Conservation (phyloP, 148 eudicot genomes). For the Camellia sinensis region DNA sequence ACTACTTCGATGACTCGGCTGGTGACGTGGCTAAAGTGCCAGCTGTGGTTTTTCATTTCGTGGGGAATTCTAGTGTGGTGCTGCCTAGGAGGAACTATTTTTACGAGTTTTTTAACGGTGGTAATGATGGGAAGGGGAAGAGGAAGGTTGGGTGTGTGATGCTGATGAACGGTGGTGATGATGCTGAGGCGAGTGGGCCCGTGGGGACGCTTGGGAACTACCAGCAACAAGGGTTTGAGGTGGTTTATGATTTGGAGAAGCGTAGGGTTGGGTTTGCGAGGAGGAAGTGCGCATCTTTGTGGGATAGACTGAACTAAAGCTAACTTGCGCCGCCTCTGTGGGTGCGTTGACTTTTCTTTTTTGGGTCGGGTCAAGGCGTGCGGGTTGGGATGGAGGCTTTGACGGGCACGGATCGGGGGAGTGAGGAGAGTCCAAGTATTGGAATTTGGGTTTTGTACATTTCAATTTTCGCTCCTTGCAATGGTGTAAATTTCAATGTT, state of each 20-base stretch:
- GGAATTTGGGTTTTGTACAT: no score
- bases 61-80: constrained; percentile 69
- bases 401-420: neutral
- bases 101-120: constrained; percentile 66
- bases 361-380: constrained; percentile 2
- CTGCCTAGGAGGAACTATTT: constrained; percentile 75
- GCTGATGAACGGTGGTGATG: constrained; percentile 88
- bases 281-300: constrained; percentile 68
- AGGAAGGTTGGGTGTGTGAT: constrained; percentile 73
- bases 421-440: no score
- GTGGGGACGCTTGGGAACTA: constrained; percentile 82
- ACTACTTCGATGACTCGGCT: constrained; percentile 29
- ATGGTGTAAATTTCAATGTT: neutral
- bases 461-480: neutral
- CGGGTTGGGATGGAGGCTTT: neutral
- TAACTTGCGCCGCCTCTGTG: constrained; percentile 18
- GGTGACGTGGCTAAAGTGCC: constrained; percentile 38
- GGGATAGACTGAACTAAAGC: constrained; percentile 47
- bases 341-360: constrained; percentile 19
- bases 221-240: constrained; percentile 94
- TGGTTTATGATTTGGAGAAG: constrained; percentile 80
- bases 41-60: constrained; percentile 55
- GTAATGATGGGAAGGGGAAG: constrained; percentile 36
- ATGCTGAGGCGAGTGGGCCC: constrained; percentile 60
- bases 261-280: constrained; percentile 78